Conservation (phyloP, 345 rosid genomes). For the Noccaea bulbosa region DNA sequence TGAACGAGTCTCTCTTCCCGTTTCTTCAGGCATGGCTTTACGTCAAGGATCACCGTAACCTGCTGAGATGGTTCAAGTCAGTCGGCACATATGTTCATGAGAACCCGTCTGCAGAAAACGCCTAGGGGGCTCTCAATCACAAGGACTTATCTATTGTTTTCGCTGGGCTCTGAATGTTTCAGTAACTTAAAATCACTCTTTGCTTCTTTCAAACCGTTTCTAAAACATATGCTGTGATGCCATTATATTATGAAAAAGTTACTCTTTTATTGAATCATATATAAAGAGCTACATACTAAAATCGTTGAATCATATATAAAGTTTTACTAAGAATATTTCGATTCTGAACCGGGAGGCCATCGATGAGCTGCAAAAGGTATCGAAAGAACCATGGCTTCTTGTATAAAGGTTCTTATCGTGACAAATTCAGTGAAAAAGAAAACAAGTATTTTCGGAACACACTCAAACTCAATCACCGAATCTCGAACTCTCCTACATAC, state of each 20-base stretch:
- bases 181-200: not conserved
- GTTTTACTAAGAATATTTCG: not conserved
- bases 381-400: slow-evolving; percentile 16
- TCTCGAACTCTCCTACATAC: slow-evolving; percentile 31
- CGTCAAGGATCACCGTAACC: slow-evolving; percentile 78
- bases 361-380: slow-evolving; percentile 20
- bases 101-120: slow-evolving; percentile 42
- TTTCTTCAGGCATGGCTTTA: slow-evolving; percentile 96
- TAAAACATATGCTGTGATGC: slow-evolving; percentile 21
- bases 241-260: slow-evolving; percentile 6
- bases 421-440: slow-evolving; percentile 13
- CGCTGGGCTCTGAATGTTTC: not conserved
- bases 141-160: slow-evolving; percentile 1
- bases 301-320: not conserved
- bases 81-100: slow-evolving; percentile 67
- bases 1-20: slow-evolving; percentile 74
- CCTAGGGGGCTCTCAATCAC: slow-evolving; percentile 1
- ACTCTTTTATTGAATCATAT: not conserved
- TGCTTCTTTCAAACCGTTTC: slow-evolving; percentile 1
- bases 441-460: slow-evolving; percentile 33
- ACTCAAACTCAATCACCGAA: slow-evolving; percentile 33
- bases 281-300: no score
- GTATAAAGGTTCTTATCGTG: slow-evolving; percentile 24
- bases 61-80: slow-evolving; percentile 80
- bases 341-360: not conserved